Percentiles rank a stretch among this genome's conserved stretches.
These are phyloP conservation scores for Globisporangium cylindrosporum DNA, from an alignment of 352 stramenopile species.

Conservation along the genomic window DNA sequence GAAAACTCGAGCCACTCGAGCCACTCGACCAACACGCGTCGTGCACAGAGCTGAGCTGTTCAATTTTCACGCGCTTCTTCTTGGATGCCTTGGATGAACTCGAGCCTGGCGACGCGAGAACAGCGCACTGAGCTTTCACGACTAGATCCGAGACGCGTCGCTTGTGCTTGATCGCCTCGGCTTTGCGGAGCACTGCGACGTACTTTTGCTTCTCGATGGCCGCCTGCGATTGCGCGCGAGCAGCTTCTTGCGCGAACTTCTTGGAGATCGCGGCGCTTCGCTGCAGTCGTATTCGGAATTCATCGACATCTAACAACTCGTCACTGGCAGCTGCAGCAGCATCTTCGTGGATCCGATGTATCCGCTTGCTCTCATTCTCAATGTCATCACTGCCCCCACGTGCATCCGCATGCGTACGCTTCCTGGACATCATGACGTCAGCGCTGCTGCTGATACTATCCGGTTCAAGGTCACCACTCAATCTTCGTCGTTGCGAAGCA, in stretches of 20 bases:
- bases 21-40: constrained; percentile 26
- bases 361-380: constrained; percentile 20
- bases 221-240: constrained; percentile 31
- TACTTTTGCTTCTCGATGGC: constrained; percentile 48
- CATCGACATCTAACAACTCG: constrained; percentile 29
- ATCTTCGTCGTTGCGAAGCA: constrained; percentile 3
- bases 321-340: constrained; percentile 1
- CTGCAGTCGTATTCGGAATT: constrained; percentile 68
- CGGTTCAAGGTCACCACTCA: constrained; percentile 1
- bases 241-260: constrained; percentile 34
- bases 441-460: neutral
- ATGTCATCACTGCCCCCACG: constrained; percentile 22
- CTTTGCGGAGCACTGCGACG: constrained; percentile 31
- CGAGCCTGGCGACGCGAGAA: constrained; percentile 39
- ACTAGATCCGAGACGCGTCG: constrained; percentile 60
- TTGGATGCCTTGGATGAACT: constrained; percentile 30
- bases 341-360: constrained; percentile 18
- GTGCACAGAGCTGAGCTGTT: constrained; percentile 43
- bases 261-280: constrained; percentile 46
- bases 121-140: constrained; percentile 52
- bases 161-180: constrained; percentile 47
- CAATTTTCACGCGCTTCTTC: constrained; percentile 38
- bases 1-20: neutral
- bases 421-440: neutral
- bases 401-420: constrained; percentile 13